A percentile compares a stretch with the other conserved stretches of the same genome.
These are phyloP conservation scores for Trichoderma citrinoviride DNA, from an alignment of 2,329 filamentous ascomycete genomes.

Conservation along the genomic window DNA sequence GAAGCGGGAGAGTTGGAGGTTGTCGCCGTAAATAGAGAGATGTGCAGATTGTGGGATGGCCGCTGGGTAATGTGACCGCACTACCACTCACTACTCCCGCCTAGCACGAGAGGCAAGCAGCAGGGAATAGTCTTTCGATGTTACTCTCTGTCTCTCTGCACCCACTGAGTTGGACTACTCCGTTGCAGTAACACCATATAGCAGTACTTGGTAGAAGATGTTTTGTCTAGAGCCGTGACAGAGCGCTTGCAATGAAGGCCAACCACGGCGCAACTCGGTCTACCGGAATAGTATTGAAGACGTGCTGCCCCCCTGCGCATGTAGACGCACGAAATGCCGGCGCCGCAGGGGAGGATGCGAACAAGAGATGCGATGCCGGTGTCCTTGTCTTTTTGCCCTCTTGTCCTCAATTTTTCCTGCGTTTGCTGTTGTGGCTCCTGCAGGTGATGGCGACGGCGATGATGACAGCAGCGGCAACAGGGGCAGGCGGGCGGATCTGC, in stretches of 20 bases:
- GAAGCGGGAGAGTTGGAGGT: not conserved
- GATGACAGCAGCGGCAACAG: not conserved
- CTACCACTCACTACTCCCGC: too few species aligned
- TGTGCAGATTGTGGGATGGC: not conserved
- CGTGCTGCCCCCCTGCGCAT: not conserved
- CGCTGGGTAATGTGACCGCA: too few species aligned
- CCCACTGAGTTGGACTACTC: too few species aligned
- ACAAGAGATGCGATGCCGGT: slow-evolving; percentile 4
- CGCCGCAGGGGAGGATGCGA: slow-evolving; percentile 18
- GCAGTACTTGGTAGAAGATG: too few species aligned
- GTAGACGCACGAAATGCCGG: slow-evolving; percentile 10
- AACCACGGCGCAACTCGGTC: too few species aligned
- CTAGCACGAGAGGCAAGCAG: too few species aligned
- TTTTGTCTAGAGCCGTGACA: too few species aligned
- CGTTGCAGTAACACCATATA: too few species aligned
- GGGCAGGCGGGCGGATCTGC: not conserved
- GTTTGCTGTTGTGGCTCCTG: slow-evolving; percentile 12
- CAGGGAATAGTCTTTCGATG: too few species aligned
- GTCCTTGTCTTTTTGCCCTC: too few species aligned
- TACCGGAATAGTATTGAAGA: not conserved
- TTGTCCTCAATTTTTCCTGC: not conserved
- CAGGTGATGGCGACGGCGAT: slow-evolving; percentile 12
- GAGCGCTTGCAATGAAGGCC: too few species aligned
- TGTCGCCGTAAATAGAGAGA: not conserved
- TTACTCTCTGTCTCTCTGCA: too few species aligned